Evolutionary conservation across 192 early-diverging fungal genomes (phyloP).

Genomic region (Neocallimastix lanati): DNA sequence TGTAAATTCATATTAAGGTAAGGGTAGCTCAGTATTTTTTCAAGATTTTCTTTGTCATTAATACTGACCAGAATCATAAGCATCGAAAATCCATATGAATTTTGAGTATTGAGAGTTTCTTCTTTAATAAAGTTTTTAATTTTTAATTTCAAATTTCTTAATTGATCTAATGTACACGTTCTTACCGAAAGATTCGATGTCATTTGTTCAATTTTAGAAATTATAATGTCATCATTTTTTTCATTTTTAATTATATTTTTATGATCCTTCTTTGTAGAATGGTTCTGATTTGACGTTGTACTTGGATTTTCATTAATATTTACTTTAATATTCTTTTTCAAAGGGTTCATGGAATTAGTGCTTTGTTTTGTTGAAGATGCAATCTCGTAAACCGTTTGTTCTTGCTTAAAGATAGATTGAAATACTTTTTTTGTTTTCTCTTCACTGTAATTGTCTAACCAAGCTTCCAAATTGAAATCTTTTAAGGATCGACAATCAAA

Average conservation of each 20-base stretch:
- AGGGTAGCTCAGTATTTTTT: not conserved
- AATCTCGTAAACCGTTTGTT: too few relatives aligned
- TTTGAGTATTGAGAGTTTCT: not conserved
- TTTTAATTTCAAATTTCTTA: not conserved
- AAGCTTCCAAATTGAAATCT: not conserved
- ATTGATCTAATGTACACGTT: not conserved
- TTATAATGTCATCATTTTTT: too few relatives aligned
- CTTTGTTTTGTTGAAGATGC: too few relatives aligned
- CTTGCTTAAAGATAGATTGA: not conserved
- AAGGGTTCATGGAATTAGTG: too few relatives aligned
- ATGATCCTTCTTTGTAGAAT: too few relatives aligned
- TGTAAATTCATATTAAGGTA: not conserved
- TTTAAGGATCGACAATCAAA: not conserved
- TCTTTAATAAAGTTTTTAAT: not conserved
- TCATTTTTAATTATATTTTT: too few relatives aligned
- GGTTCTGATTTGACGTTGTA: too few relatives aligned
- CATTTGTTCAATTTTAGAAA: too few relatives aligned
- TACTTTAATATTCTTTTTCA: too few relatives aligned
- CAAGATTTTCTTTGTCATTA: not conserved
- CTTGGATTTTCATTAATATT: too few relatives aligned
- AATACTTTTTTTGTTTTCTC: not conserved
- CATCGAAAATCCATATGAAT: not conserved
- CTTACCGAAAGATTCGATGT: not conserved
- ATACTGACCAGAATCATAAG: not conserved
- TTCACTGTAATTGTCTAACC: not conserved